Percentiles rank a stretch among this genome's conserved stretches.
These are phyloP conservation scores for Brasilioporus rufonigricans DNA, from an alignment of 768 basidiomycete species.

Conservation along the genomic window DNA sequence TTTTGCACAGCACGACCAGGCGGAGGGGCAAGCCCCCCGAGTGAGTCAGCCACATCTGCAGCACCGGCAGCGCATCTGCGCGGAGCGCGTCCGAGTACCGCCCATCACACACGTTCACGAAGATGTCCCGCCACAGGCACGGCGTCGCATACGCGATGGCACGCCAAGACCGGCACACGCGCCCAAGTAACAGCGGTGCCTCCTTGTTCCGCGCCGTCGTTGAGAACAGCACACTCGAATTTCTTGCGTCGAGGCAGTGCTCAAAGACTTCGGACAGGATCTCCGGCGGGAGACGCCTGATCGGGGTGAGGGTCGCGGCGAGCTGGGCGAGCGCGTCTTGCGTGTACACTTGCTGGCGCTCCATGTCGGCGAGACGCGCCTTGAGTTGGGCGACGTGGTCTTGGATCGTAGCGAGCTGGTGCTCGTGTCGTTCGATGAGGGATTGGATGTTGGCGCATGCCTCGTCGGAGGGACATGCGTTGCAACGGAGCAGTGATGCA, in stretches of 20 bases:
- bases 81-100: constrained; percentile 20
- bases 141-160: constrained; percentile 25
- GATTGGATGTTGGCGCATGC: constrained; percentile 5
- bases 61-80: constrained; percentile 16
- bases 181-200: constrained; percentile 29
- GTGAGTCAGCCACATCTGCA: constrained; percentile 20
- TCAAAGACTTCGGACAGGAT: constrained; percentile 27
- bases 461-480: constrained; percentile 14
- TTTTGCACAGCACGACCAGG: constrained; percentile 19
- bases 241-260: constrained; percentile 13
- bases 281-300: constrained; percentile 26
- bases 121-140: constrained; percentile 24
- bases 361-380: constrained; percentile 9
- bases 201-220: neutral
- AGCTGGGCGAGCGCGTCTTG: constrained; percentile 15
- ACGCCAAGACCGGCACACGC: constrained; percentile 31
- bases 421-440: constrained; percentile 18
- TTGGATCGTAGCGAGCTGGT: constrained; percentile 13
- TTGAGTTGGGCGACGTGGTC: constrained; percentile 7
- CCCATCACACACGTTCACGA: constrained; percentile 19
- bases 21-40: constrained; percentile 23
- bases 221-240: neutral
- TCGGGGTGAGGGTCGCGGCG: constrained; percentile 15
- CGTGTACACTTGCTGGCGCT: constrained; percentile 3
- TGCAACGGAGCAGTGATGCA: constrained; percentile 12